These are phyloP conservation scores for Sporothrix pseudoabietina DNA, from an alignment of 2,329 filamentous ascomycete genomes.

Conservation along the genomic window DNA sequence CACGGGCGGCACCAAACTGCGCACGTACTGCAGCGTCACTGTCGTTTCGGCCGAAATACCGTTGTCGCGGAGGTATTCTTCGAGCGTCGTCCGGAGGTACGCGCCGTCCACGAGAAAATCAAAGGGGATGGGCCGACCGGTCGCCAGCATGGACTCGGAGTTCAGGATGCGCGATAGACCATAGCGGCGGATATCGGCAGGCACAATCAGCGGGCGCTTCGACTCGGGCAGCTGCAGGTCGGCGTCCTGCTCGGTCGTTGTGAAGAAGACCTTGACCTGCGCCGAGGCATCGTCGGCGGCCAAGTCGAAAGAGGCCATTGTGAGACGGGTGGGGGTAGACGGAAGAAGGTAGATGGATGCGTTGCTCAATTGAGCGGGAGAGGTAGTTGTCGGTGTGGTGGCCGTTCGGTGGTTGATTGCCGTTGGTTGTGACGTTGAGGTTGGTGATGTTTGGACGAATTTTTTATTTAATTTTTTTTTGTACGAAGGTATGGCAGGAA, in stretches of 20 bases:
- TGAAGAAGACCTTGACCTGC: slow-evolving; percentile 70
- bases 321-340: neutral
- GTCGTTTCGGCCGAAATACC: slow-evolving; percentile 88
- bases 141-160: slow-evolving; percentile 70
- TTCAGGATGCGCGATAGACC: slow-evolving; percentile 71
- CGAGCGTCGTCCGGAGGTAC: slow-evolving; percentile 84
- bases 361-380: neutral
- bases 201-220: slow-evolving; percentile 64
- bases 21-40: slow-evolving; percentile 87
- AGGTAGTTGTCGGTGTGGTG: neutral
- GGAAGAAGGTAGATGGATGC: neutral
- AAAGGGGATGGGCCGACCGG: slow-evolving; percentile 71
- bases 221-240: slow-evolving; percentile 62
- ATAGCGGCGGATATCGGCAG: slow-evolving; percentile 69
- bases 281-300: slow-evolving; percentile 42
- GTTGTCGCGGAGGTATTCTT: slow-evolving; percentile 83
- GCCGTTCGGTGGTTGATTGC: neutral
- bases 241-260: slow-evolving; percentile 60
- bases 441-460: slow-evolving; percentile 21
- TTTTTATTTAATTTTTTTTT: slow-evolving; percentile 26
- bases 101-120: slow-evolving; percentile 95
- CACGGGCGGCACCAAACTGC: slow-evolving; percentile 83
- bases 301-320: slow-evolving; percentile 6
- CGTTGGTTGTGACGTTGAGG: neutral
- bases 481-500: neutral